These are phyloP conservation scores for Cyclotella cryptica DNA, from an alignment of 108 stramenopile genomes.

Conservation along the genomic window DNA sequence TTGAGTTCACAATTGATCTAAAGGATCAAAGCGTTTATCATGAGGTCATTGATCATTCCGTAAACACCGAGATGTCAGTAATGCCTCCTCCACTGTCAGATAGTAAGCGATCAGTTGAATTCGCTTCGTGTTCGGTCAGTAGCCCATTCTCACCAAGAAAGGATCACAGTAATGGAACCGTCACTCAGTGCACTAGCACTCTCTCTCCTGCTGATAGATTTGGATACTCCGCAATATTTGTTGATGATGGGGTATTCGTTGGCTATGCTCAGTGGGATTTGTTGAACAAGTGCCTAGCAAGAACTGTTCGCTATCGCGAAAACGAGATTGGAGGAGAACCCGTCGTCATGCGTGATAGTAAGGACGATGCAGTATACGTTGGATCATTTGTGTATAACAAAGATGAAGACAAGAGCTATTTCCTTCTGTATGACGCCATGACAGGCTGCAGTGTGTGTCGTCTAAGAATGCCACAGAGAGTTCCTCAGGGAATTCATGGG, in stretches of 20 bases:
- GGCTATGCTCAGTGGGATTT: constrained; percentile 55
- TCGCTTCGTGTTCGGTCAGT: constrained; percentile 1
- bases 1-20: constrained; percentile 47
- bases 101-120: background rate
- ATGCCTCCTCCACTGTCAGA: constrained; percentile 33
- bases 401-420: constrained; percentile 34
- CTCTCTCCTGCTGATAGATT: constrained; percentile 32
- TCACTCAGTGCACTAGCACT: constrained; percentile 27
- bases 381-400: constrained; percentile 48
- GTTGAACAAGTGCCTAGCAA: constrained; percentile 28
- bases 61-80: constrained; percentile 45
- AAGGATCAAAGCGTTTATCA: background rate
- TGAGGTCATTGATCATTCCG: constrained; percentile 42
- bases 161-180: background rate
- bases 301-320: constrained; percentile 44
- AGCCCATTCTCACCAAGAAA: background rate
- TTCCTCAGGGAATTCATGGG: constrained; percentile 50
- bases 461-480: constrained; percentile 45
- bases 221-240: constrained; percentile 45
- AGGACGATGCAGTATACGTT: constrained; percentile 36
- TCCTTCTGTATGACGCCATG: constrained; percentile 38
- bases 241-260: constrained; percentile 34
- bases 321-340: constrained; percentile 51
- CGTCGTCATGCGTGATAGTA: constrained; percentile 22
- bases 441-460: constrained; percentile 38